Evolutionary conservation across 345 rosid species (phyloP).

Genomic region (Dipteronia dyeriana): DNA sequence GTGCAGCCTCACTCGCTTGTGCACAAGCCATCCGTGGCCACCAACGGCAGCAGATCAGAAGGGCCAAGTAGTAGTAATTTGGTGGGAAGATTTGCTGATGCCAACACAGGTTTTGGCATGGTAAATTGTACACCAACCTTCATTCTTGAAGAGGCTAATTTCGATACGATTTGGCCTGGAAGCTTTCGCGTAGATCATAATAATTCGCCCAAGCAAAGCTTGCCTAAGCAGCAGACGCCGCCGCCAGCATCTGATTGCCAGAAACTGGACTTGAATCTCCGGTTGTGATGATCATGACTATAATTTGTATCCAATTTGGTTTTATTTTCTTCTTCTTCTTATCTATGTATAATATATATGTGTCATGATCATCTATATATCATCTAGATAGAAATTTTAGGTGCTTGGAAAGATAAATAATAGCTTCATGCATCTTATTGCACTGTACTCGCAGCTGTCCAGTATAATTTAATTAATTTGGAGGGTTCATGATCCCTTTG

Average conservation of each 20-base stretch:
- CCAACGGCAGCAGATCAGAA: slow-evolving; percentile 15
- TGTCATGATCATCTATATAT: background rate
- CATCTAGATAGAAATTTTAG: slow-evolving; percentile 2
- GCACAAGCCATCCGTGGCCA: slow-evolving; percentile 24
- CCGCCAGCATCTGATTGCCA: slow-evolving; percentile 23
- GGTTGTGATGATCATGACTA: slow-evolving; percentile 25
- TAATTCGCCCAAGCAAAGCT: slow-evolving; percentile 29
- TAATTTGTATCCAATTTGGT: background rate
- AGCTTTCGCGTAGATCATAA: slow-evolving; percentile 33
- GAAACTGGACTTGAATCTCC: slow-evolving; percentile 44
- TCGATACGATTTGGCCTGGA: slow-evolving; percentile 44
- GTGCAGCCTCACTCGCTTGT: slow-evolving; percentile 47
- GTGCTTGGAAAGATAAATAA: background rate
- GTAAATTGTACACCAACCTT: slow-evolving; percentile 23
- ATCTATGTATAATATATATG: slow-evolving; percentile 4
- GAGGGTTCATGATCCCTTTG: too few species aligned
- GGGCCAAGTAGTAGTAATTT: slow-evolving; percentile 11
- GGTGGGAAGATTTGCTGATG: slow-evolving; percentile 27
- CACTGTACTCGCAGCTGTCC: background rate
- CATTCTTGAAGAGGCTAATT: slow-evolving; percentile 23
- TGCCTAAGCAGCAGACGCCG: background rate
- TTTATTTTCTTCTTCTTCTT: background rate
- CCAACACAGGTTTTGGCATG: slow-evolving; percentile 23
- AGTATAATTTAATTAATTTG: background rate
- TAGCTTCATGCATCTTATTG: background rate